A percentile compares a stretch with the other conserved stretches of the same genome.
Evolutionary conservation across 2,329 filamentous ascomycete species (phyloP).

Genomic region (Fusarium piperis): DNA sequence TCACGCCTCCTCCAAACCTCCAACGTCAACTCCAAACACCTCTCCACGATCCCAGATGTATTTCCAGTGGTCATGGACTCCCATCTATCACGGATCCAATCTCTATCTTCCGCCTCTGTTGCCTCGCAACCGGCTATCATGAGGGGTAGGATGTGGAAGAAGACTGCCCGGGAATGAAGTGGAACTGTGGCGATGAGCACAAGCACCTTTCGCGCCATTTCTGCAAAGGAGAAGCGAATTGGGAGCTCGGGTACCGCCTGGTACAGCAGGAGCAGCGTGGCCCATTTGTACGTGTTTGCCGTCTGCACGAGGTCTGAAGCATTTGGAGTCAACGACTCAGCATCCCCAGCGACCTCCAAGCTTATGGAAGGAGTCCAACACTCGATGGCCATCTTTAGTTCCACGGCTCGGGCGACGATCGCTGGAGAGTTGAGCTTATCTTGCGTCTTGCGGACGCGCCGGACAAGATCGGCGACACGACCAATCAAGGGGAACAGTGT

Average conservation of each 20-base stretch:
- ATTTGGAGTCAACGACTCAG: neutral
- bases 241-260: conserved; percentile 25
- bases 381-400: conserved; percentile 8
- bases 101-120: conserved; percentile 11
- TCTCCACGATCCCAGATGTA: conserved; percentile 16
- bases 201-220: conserved; percentile 21
- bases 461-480: conserved; percentile 21
- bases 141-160: conserved; percentile 18
- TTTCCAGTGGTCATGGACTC: conserved; percentile 6
- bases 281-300: conserved; percentile 25
- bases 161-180: conserved; percentile 5
- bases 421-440: conserved; percentile 4
- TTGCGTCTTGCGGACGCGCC: conserved; percentile 2
- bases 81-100: conserved; percentile 26
- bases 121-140: conserved; percentile 25
- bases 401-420: conserved; percentile 12
- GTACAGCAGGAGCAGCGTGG: conserved; percentile 12
- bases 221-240: neutral
- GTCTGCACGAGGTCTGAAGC: conserved; percentile 14
- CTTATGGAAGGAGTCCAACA: conserved; percentile 3
- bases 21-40: conserved; percentile 20
- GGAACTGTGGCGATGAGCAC: conserved; percentile 19
- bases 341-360: neutral
- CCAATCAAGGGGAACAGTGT: conserved; percentile 21
- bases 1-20: conserved; percentile 28